Base-by-base conservation (phyloP, 2,329 filamentous ascomycete genomes). In the Colletotrichum sp. region DNA sequence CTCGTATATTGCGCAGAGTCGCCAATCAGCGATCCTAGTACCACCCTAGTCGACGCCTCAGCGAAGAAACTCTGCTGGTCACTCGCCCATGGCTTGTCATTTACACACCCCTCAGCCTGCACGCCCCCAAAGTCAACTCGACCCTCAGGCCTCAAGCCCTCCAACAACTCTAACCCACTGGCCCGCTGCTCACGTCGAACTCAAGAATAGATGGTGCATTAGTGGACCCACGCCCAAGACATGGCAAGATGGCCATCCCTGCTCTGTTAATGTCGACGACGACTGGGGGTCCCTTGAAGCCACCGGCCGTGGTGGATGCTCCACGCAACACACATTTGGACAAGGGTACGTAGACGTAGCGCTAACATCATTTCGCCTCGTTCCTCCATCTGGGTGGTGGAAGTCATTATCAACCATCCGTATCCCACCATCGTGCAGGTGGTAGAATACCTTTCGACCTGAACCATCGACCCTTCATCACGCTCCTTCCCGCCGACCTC, bases 1-100 rank as follows among this genome's bases (percentile, higher is more conserved):
- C 86, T 84, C 86, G 87, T 87, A 88, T 88, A 87, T 88, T 88
- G 84, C 86, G 82, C 85, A 84, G 85, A 86, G 84, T 86, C 85
- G 87, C 86, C 83, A 83, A 83, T 80, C 74, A 75, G 27, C n/a
- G 79, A 80, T 81, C 79, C 78, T 73, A 56, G 64, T 75, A 66
- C 58, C 77, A 72, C 75, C 78, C 78, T 78, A 78, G 79, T 76
- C 76, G 77, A 76, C 74, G 78, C 78, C 77, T 74, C 80, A 77
- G 75, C 27, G 58, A 71, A 73, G 77, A 79, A 72, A 70, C 75
- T 77, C 75, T 79, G 73, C 68, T 70, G 79, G 80, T 80, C 79
- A 78, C 79, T 79, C 76, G 79, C 78, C 79, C 77, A 67, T 72
- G 61, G 70, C 68, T 43, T 48, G 66, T 43, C 56, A 43, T 73